phyloP scores from a whole-genome alignment of 305 asterid species.

The Lippia alba region DNA sequence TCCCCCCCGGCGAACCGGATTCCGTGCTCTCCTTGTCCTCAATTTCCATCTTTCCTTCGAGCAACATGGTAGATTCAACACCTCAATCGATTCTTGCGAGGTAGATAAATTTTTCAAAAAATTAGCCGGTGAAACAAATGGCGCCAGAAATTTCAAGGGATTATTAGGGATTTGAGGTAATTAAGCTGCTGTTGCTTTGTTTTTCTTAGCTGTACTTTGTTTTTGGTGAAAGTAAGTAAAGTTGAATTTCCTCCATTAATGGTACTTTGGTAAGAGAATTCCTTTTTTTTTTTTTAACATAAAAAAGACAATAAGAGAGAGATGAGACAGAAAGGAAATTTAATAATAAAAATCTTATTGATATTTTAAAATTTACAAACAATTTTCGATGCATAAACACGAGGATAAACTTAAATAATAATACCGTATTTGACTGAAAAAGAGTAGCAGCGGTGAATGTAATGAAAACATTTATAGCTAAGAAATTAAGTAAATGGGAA shows the following conservation, averaged over 20 bases:
- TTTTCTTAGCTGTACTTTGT: constrained; percentile 31
- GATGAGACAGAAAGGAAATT: neutral
- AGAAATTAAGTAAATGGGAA: neutral
- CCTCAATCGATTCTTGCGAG: neutral
- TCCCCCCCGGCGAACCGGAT: constrained; percentile 46
- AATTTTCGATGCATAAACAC: constrained; percentile 26
- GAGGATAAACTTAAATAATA: neutral
- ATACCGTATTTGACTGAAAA: constrained; percentile 13
- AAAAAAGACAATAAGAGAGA: neutral
- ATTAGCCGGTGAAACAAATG: constrained; percentile 37
- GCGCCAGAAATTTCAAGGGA: constrained; percentile 48
- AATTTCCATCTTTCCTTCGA: constrained; percentile 35
- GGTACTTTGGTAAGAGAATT: constrained; percentile 31
- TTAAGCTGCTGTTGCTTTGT: constrained; percentile 23
- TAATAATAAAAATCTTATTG: neutral
- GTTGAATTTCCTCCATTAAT: constrained; percentile 59
- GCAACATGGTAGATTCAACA: neutral
- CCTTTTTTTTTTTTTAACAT: neutral
- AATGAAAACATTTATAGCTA: constrained; percentile 8
- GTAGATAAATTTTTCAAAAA: constrained; percentile 23
- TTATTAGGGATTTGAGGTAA: neutral
- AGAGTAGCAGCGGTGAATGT: constrained; percentile 28
- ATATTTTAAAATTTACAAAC: neutral
- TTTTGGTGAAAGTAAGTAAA: constrained; percentile 41
- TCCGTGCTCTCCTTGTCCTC: constrained; percentile 53